These are phyloP conservation scores for Salix viminalis DNA, from an alignment of 345 rosid species.

Conservation along the genomic window DNA sequence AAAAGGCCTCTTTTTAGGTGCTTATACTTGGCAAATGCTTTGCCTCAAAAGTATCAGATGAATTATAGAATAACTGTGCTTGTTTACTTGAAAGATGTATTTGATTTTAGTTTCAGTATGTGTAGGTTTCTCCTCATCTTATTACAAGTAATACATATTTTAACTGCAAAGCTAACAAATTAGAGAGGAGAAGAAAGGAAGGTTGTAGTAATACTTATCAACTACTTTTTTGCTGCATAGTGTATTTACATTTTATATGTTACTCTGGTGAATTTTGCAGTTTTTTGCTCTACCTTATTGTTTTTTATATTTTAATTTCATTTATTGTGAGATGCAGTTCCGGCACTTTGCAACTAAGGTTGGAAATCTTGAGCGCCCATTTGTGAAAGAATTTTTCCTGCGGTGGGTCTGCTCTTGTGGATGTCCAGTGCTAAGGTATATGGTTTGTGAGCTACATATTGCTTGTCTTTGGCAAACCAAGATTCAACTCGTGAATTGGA, in stretches of 20 bases:
- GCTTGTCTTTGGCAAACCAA: background rate
- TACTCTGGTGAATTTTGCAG: background rate
- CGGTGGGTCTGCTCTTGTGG: slow-evolving; percentile 92
- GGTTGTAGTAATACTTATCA: background rate
- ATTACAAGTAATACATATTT: background rate
- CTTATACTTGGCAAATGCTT: background rate
- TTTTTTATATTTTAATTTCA: slow-evolving; percentile 1
- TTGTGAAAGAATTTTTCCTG: slow-evolving; percentile 87
- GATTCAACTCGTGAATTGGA: background rate
- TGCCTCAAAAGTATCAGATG: background rate
- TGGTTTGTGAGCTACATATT: slow-evolving; percentile 8
- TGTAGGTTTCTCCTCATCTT: background rate
- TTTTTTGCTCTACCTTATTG: background rate
- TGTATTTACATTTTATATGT: background rate
- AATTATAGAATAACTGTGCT: background rate
- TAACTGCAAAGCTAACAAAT: background rate
- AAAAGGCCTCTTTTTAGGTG: background rate
- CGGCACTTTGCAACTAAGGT: slow-evolving; percentile 88
- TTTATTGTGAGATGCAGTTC: slow-evolving; percentile 54
- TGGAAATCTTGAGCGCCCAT: slow-evolving; percentile 95
- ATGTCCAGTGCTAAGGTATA: slow-evolving; percentile 83
- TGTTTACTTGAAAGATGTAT: background rate
- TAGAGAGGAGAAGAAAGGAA: background rate
- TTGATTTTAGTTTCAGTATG: background rate
- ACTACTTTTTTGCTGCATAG: background rate